These are phyloP conservation scores for Conoideocrella luteorostrata DNA, from an alignment of 2,329 filamentous ascomycete genomes.

Conservation along the genomic window DNA sequence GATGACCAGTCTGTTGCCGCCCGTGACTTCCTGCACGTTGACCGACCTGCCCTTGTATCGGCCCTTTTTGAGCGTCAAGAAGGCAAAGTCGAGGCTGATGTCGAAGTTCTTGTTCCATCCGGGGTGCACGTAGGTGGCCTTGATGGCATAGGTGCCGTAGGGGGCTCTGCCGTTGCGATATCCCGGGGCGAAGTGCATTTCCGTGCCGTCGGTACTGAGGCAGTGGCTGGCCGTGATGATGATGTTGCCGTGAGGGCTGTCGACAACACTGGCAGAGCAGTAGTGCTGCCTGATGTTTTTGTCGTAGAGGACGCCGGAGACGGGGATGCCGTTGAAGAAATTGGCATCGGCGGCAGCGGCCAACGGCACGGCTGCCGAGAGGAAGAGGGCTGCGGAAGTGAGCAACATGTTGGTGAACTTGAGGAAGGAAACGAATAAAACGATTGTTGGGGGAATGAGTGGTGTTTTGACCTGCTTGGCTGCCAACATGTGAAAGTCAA, in stretches of 20 bases:
- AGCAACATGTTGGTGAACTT: not conserved
- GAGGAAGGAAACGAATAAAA: no score
- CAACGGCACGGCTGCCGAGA: not conserved
- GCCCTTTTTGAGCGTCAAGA: conserved; percentile 7
- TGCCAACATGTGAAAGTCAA: no score
- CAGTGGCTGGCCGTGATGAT: conserved; percentile 8
- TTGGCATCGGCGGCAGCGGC: not conserved
- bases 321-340: conserved; percentile 5
- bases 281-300: not conserved
- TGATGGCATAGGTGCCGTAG: conserved; percentile 7
- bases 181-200: conserved; percentile 4
- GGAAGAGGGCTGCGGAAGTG: not conserved
- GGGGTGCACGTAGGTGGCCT: conserved; percentile 1
- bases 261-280: conserved; percentile 7
- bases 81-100: conserved; percentile 7
- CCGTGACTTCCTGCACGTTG: conserved; percentile 5
- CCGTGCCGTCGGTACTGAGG: not conserved
- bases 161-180: conserved; percentile 4
- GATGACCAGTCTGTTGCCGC: conserved; percentile 7
- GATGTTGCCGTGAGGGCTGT: conserved; percentile 5
- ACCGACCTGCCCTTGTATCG: conserved; percentile 3
- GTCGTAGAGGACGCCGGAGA: conserved; percentile 3
- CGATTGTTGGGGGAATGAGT: no score
- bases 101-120: conserved; percentile 6
- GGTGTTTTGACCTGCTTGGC: no score